Base-by-base conservation (phyloP, 495 filamentous ascomycete genomes). In the Trypethelium eluteriae region DNA sequence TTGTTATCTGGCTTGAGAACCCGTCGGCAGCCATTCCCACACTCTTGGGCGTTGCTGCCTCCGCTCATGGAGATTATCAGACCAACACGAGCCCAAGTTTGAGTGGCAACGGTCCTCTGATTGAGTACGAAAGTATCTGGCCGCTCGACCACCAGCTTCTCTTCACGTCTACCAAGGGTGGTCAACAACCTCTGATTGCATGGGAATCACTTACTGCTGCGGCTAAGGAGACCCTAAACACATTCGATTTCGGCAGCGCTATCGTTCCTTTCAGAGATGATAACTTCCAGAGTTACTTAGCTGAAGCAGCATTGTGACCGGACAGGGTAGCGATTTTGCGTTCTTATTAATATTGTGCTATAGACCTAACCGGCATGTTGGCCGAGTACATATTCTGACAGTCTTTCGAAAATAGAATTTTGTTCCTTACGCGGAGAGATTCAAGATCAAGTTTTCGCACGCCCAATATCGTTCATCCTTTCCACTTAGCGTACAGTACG, bases 61-160 rank as follows among this genome's bases (percentile, higher is more conserved):
- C 80, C 5, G 81, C 79, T 2, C 82, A 85, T 66, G 82, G 83
- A 11, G 71, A 69, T 3, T 85, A 81, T 79, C 72, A 83, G 50
- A 82, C 80, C 70, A 73, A 72, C 3, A 82, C 78, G 5, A 32
- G 36, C 39, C 62, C 62, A 39, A 66, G 75, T 47, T 70, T 81
- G 35, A 67, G 68, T 34, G 80, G 76, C 1, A 76, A 77, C 3
- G 63, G 75, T 12, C 72, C 82, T 11, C 63, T 79, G 66, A 83
- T 84, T 68, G 72, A 74, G 38, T 85, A 85, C 63, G 70, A 78
- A 16, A 81, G 76, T 41, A 68, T 74, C 32, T 83, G 79, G 80
- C 81, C 82, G 6, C 46, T 84, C 11, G 73, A 85, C 67, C 82
- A 85, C 64, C 74, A 78, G 47, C 73, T 75, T 38, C 78, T 78